Evolutionary conservation across 495 filamentous ascomycete genomes (phyloP).

Genomic region (Podospora conica): DNA sequence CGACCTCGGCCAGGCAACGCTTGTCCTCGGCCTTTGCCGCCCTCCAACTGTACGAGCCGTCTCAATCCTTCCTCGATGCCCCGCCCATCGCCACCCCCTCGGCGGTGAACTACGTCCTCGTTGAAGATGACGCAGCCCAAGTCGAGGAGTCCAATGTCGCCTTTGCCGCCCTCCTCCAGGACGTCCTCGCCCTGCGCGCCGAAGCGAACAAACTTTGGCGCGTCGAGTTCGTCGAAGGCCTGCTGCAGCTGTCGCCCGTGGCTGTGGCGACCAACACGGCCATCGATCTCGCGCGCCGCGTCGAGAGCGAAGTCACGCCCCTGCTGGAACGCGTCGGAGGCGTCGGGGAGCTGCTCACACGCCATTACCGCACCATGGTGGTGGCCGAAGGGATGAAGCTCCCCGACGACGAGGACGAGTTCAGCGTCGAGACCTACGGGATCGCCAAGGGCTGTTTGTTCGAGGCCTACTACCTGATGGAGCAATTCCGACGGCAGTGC

Average conservation of each 20-base stretch:
- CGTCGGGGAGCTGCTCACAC: not conserved
- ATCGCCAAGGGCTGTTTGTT: not conserved
- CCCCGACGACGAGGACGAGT: not conserved
- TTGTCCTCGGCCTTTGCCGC: not conserved
- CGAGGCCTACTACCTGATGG: not conserved
- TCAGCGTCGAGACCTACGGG: not conserved
- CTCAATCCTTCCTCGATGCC: not conserved
- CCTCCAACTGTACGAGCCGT: not conserved
- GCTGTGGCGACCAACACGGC: conserved; percentile 1
- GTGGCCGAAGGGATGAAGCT: not conserved
- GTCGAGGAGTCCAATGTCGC: not conserved
- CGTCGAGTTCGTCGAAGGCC: not conserved
- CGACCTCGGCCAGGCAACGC: not conserved
- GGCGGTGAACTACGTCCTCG: not conserved
- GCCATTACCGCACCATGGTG: not conserved
- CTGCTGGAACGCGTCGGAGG: not conserved
- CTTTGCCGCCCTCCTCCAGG: not conserved
- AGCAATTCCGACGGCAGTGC: not conserved
- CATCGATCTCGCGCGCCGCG: not conserved
- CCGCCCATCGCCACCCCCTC: not conserved
- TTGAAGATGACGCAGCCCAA: not conserved
- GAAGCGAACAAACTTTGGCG: not conserved
- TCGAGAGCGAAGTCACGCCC: not conserved
- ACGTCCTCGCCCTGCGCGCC: not conserved
- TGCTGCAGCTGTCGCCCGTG: not conserved